Evolutionary conservation across 148 eudicot genomes (phyloP).

Genomic region (Spergularia marina): DNA sequence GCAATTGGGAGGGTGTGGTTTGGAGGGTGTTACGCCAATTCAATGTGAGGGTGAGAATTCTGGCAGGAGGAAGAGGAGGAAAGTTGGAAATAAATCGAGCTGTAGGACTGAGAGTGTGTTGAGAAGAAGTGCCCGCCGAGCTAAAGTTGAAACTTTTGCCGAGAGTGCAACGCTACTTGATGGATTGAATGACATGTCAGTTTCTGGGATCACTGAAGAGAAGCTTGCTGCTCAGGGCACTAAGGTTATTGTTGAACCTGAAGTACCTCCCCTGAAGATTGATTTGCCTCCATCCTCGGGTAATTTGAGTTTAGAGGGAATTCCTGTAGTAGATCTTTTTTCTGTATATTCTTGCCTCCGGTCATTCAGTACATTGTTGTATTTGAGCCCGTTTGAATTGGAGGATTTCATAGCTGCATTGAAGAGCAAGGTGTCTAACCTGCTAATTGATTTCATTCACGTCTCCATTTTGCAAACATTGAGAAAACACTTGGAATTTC

Average conservation of each 20-base stretch:
- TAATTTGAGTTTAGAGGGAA: slow-evolving; percentile 51
- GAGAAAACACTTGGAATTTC: slow-evolving; percentile 69
- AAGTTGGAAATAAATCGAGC: slow-evolving; percentile 27
- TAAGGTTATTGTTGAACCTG: slow-evolving; percentile 34
- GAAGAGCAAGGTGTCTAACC: slow-evolving; percentile 49
- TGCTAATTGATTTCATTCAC: slow-evolving; percentile 73
- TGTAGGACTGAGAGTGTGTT: slow-evolving; percentile 45
- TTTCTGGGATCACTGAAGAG: slow-evolving; percentile 47
- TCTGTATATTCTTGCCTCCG: slow-evolving; percentile 84
- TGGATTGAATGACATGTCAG: slow-evolving; percentile 33
- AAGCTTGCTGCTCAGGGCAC: slow-evolving; percentile 23
- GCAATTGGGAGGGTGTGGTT: slow-evolving; percentile 27
- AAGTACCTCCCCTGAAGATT: slow-evolving; percentile 48
- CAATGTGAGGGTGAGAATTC: slow-evolving; percentile 32
- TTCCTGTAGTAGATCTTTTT: slow-evolving; percentile 66
- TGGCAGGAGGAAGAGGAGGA: slow-evolving; percentile 53
- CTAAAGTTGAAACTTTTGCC: slow-evolving; percentile 31
- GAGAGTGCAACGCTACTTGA: slow-evolving; percentile 25
- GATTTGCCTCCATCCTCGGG: slow-evolving; percentile 77
- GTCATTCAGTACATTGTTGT: slow-evolving; percentile 77
- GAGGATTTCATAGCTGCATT: slow-evolving; percentile 78
- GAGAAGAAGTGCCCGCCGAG: slow-evolving; percentile 84
- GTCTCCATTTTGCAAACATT: slow-evolving; percentile 71
- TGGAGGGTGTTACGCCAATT: slow-evolving; percentile 26
- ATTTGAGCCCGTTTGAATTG: slow-evolving; percentile 84